Evolutionary conservation across 179 eudicot species (phyloP), one percentile per base, ranked within the genome.

Genomic region (Patellifolia procumbens): DNA sequence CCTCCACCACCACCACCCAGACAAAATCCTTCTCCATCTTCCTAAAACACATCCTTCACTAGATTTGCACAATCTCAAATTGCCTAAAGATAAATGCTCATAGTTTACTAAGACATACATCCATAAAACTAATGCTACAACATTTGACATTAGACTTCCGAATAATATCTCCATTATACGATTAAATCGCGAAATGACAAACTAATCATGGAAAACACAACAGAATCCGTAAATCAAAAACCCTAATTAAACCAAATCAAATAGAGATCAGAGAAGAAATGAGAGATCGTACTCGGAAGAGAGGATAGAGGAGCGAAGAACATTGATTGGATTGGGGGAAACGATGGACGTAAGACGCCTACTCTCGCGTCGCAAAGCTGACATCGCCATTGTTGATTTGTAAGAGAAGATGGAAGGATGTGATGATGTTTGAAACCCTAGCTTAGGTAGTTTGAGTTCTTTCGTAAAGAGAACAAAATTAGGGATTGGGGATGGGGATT

Each of bases 341-440:
- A 88, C 78, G 65, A 91, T 75, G 67, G 96, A 81, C 74, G 79
- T 77, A 73, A 91, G 53, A 49, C 95, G 95, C 84, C 81, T 82
- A 29, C 92, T 88, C 77, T 92, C 92, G 29, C 91, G 87, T 76
- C 94, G 83, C 78, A 81, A 55, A 39, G 73, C 81, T 26, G 81
- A 64, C 84, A 81, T 81, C 81, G 84, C 84, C 84, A 81, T 81
- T 69, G 68, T 64, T 62, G 83, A 69, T 70, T 74, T 59, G n/a
- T n/a, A n/a, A n/a, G n/a, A n/a, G n/a, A n/a, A 19, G 26, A 48
- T 62, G 70, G 52, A 55, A 42, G 60, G 32, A 49, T 42, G 31
- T 13, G 31, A n/a, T 77, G 53, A 15, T 2, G 22, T 35, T 56
- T 19, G 80, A 32, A 81, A 81, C 83, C 83, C 83, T 81, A 81